Percentiles rank a stretch among this genome's conserved stretches.
Conservation (phyloP, 345 rosid species). For the thale cress (Arabidopsis thaliana) region DNA sequence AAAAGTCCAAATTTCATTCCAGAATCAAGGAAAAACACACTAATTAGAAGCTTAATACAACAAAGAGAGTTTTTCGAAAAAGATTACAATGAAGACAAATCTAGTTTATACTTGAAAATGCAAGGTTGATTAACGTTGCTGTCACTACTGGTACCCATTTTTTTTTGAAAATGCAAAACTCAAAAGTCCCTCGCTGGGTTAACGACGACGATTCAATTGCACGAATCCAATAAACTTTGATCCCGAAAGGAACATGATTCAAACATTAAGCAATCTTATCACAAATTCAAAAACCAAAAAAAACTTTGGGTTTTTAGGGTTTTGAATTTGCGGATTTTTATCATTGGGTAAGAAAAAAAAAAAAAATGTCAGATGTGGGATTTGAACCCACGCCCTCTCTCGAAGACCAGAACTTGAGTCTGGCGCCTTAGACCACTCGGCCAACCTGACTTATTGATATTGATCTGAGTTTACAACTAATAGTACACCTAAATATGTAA, state of each 20-base stretch:
- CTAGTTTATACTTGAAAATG: constrained; percentile 69
- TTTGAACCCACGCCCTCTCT: constrained; percentile 47
- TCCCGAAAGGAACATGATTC: not conserved
- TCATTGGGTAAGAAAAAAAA: not conserved
- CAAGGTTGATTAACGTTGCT: constrained; percentile 52
- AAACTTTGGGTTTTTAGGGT: not conserved
- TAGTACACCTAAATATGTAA: no score
- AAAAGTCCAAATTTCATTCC: constrained; percentile 15
- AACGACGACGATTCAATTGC: not conserved
- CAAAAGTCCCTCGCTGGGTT: constrained; percentile 10
- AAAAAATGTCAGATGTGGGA: constrained; percentile 41
- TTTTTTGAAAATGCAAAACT: constrained; percentile 28
- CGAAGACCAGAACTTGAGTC: constrained; percentile 83
- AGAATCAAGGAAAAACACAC: not conserved
- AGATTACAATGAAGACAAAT: constrained; percentile 37
- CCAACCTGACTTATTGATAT: constrained; percentile 59
- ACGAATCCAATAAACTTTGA: not conserved
- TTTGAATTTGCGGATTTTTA: not conserved
- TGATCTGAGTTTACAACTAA: no score
- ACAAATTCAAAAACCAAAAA: not conserved
- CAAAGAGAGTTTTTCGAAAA: not conserved
- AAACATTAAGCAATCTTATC: not conserved
- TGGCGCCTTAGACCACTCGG: constrained; percentile 95
- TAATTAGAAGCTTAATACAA: constrained; percentile 1
- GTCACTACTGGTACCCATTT: constrained; percentile 39